Evolutionary conservation across 2,329 filamentous ascomycete species (phyloP), one percentile per base, ranked within the genome.

Genomic region (Chaetomium globosum): DNA sequence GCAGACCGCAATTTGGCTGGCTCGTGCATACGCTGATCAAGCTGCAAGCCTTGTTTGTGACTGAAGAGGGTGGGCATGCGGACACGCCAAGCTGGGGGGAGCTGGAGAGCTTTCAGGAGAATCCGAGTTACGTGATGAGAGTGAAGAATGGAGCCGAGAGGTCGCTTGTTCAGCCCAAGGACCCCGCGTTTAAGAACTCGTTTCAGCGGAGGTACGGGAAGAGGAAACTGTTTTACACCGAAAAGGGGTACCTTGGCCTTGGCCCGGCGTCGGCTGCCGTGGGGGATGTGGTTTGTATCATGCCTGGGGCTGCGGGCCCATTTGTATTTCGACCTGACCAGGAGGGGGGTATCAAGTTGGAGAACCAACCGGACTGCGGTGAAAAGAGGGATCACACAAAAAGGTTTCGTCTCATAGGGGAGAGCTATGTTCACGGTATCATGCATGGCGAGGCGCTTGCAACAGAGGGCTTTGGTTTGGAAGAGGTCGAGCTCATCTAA

Each of bases 361-460:
- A 39, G 19, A 23, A 30, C 10, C 23, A 53, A 16, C 33, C 9
- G 3, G 23, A 9, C 2, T 7, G 26, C 6, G 31, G 7, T 16
- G 23, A 48, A 3, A 53, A 48, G 12, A 12, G 23, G 8, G 19
- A n/a, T 4, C 16, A 7, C 23, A 31, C 16, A 1, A 48, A 31
- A 10, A 36, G 16, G 33, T 36, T 66, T 13, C 31, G 61, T 33
- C 43, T 67, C 23, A 52, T 67, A 16, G 65, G 65, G 1, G 59
- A 63, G 43, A 60, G 63, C 13, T 67, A 67, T 53, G 56, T 67
- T 31, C 65, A 67, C 21, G 65, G 65, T 3, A 59, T 67, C 19
- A 65, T 65, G 63, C 28, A 63, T 23, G 65, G 65, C 9, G 65
- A 67, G 39, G 63, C 59, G 5, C 9, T 57, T 13, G 39, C 46